These are phyloP conservation scores for Flammula alnicola DNA, from an alignment of 1,284 basidiomycete species.

Conservation along the genomic window DNA sequence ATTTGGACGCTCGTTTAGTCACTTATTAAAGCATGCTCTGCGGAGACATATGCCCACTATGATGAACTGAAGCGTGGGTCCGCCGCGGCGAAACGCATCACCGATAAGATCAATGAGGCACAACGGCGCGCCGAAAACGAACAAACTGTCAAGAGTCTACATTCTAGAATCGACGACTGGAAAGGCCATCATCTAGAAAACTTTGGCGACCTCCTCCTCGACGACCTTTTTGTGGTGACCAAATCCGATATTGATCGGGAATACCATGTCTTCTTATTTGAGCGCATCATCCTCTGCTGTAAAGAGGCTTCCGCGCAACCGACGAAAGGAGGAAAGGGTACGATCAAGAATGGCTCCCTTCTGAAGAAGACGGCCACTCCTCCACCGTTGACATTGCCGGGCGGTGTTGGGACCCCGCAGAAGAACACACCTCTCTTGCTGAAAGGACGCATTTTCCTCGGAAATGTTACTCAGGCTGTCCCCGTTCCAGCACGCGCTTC, in stretches of 20 bases:
- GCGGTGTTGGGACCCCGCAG: slow-evolving; percentile 57
- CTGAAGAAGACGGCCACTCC: slow-evolving; percentile 72
- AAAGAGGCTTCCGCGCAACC: slow-evolving; percentile 74
- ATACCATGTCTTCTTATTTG: slow-evolving; percentile 98
- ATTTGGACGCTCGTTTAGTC: slow-evolving; percentile 51
- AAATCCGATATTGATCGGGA: slow-evolving; percentile 97
- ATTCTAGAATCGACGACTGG: slow-evolving; percentile 95
- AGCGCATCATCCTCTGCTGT: slow-evolving; percentile 98
- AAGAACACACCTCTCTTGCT: slow-evolving; percentile 84
- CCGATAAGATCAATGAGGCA: slow-evolving; percentile 96
- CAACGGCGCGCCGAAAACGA: slow-evolving; percentile 87
- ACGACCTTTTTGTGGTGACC: slow-evolving; percentile 95
- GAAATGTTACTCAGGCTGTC: slow-evolving; percentile 88
- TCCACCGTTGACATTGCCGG: slow-evolving; percentile 45
- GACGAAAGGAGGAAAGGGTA: slow-evolving; percentile 59
- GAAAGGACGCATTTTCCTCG: slow-evolving; percentile 97
- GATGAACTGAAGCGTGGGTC: slow-evolving; percentile 87
- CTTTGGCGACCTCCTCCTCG: slow-evolving; percentile 92
- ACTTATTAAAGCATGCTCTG: slow-evolving; percentile 76
- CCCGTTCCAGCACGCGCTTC: slow-evolving; percentile 59
- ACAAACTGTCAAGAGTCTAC: slow-evolving; percentile 89
- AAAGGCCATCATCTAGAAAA: slow-evolving; percentile 96
- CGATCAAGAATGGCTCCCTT: slow-evolving; percentile 74
- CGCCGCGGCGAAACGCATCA: slow-evolving; percentile 89
- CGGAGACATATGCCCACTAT: slow-evolving; percentile 71